Evolutionary conservation across 139 green algal species (phyloP).

Genomic region (Chlamydomonas urium): DNA sequence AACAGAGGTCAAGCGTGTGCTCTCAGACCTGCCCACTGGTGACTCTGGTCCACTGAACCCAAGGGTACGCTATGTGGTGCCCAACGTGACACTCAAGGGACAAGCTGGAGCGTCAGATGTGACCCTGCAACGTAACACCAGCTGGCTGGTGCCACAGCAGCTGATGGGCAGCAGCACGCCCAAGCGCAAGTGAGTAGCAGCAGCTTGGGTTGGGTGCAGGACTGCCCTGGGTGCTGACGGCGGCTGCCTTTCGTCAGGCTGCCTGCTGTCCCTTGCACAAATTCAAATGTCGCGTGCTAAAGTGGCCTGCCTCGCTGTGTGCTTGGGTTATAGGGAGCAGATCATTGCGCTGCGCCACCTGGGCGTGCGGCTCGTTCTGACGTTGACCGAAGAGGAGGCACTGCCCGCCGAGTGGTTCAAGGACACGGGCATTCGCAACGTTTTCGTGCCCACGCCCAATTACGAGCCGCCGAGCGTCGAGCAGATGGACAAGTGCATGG

Average conservation of each 20-base stretch:
- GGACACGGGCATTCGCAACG: constrained; percentile 16
- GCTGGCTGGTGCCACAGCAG: constrained; percentile 25
- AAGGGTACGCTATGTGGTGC: neutral
- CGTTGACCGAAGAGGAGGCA: constrained; percentile 33
- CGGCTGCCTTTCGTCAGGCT: no score
- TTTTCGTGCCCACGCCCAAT: constrained; percentile 33
- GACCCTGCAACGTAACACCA: constrained; percentile 32
- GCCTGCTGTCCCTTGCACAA: no score
- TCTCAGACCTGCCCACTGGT: no score
- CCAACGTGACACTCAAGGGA: neutral
- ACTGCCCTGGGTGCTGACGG: no score
- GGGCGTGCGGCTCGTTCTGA: constrained; percentile 30
- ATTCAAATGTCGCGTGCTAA: no score
- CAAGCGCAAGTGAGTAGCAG: constrained; percentile 7
- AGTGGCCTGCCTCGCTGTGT: no score
- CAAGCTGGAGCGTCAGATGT: neutral
- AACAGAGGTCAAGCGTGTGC: no score
- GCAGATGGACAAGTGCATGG: constrained; percentile 34
- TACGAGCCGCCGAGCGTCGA: constrained; percentile 32
- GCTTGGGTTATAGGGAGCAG: constrained; percentile 21
- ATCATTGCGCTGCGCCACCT: constrained; percentile 22
- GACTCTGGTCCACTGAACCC: no score
- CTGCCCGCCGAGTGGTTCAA: constrained; percentile 32
- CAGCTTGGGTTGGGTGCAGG: no score
- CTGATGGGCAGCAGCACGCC: constrained; percentile 32